Percentiles rank a stretch among this genome's conserved stretches.
Conservation (phyloP, 768 basidiomycete genomes). For the Russula griseocarnosa region DNA sequence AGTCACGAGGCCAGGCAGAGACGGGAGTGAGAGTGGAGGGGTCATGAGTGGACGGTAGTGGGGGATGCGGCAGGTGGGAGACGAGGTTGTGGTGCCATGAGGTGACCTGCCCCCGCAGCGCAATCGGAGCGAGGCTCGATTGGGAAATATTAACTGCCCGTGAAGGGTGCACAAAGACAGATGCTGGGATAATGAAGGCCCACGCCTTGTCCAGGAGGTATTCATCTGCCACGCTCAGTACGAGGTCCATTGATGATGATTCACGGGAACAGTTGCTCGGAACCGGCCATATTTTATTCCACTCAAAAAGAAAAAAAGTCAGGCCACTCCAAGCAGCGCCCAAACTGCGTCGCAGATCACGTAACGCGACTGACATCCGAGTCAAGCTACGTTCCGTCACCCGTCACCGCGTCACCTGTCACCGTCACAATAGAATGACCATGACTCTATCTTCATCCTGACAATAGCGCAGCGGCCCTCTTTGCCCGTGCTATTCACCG, state of each 20-base stretch:
- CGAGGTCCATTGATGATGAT: slow-evolving; percentile 64
- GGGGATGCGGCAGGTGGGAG: slow-evolving; percentile 55
- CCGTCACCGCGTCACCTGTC: too few relatives aligned
- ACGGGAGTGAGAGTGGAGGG: slow-evolving; percentile 34
- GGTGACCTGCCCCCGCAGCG: slow-evolving; percentile 34
- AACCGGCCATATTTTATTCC: not conserved
- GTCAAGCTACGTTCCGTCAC: too few relatives aligned
- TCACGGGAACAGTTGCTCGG: not conserved
- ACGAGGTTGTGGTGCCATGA: slow-evolving; percentile 47
- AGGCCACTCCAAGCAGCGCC: not conserved
- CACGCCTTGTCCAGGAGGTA: slow-evolving; percentile 75
- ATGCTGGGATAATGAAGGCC: slow-evolving; percentile 62
- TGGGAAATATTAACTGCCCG: slow-evolving; percentile 25
- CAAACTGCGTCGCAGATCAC: not conserved
- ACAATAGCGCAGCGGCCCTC: too few relatives aligned
- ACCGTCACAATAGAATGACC: too few relatives aligned
- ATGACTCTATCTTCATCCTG: too few relatives aligned
- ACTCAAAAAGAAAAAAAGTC: slow-evolving; percentile 1
- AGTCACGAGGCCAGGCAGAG: slow-evolving; percentile 84
- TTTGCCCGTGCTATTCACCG: too few relatives aligned
- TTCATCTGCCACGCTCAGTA: slow-evolving; percentile 69
- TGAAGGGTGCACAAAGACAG: slow-evolving; percentile 32
- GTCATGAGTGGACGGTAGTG: slow-evolving; percentile 36
- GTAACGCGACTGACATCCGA: not conserved
- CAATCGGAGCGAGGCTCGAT: slow-evolving; percentile 30